Base-by-base conservation (phyloP, 768 basidiomycete genomes). In the Cubamyces lactineus region DNA sequence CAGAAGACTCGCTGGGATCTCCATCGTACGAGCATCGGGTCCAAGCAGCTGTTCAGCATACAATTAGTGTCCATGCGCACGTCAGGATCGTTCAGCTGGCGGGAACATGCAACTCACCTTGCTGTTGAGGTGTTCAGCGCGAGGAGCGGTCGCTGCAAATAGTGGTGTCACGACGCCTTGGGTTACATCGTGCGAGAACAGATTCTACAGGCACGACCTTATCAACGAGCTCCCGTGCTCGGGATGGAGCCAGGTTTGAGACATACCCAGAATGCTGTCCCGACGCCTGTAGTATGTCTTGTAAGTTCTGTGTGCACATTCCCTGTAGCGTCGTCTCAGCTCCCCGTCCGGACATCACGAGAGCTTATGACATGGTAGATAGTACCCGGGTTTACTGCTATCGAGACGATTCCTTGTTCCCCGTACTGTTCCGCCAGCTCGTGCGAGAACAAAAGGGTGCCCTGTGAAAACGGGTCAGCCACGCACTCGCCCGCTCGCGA, bases 391-490 rank as follows among this genome's bases (percentile, higher is more conserved):
- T 84, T 76, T 34, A 84, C 62, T 4, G 79, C 71, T 21, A 73
- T 75, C 5, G 79, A 79, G 0, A 85, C 72, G 53, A 86, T 77
- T 19, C 66, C 66, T 3, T 80, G 78, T 58, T 80, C 67, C 23
- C 71, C 77, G 62, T 82, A 80, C 60, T 80, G 75, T 50, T 80
- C 70, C 13, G 79, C 80, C 15, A 84, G 69, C 66, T 84, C 84
- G n/a, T 72, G 67, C 9, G 81, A 73, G 11, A 80, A 66, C 5
- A 84, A 73, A 0, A 63, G 42, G 3, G 23, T 49, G 2, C 57
- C 56, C 62, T 63, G 15, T 12, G 1, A 5, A 21, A 17, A 16
- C 8, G 17, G 6, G 24, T n/a, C 24, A 21, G 5, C 16, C 23
- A 13, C 3, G 5, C 4, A 26, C 15, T 17, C 46, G 7, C n/a